phyloP scores from a whole-genome alignment of 2,329 filamentous ascomycete species.

The Sarocladium oryzae region DNA sequence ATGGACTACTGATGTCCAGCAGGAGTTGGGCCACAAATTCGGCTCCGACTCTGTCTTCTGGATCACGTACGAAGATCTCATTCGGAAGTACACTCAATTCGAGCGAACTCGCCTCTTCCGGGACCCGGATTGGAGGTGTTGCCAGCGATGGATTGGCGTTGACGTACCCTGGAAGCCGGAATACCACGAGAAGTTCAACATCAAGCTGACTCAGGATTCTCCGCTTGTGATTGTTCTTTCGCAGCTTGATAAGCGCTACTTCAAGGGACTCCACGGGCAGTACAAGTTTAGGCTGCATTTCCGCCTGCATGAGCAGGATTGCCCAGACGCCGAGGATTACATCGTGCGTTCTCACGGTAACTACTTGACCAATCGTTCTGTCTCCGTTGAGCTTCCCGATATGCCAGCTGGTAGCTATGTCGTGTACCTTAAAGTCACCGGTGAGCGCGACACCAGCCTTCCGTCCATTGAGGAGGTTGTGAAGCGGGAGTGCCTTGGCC shows the following conservation, averaged over 20 bases:
- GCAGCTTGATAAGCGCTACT: constrained; percentile 57
- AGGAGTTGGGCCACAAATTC: constrained; percentile 52
- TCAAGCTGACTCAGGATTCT: constrained; percentile 48
- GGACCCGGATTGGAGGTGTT: constrained; percentile 49
- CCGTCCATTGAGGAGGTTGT: constrained; percentile 51
- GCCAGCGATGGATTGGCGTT: constrained; percentile 54
- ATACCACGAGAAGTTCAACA: constrained; percentile 56
- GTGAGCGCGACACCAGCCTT: constrained; percentile 34
- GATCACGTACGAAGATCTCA: constrained; percentile 56
- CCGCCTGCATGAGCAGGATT: constrained; percentile 42
- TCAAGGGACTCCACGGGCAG: constrained; percentile 53
- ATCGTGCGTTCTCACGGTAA: constrained; percentile 53
- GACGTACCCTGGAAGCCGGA: constrained; percentile 56
- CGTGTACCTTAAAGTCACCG: constrained; percentile 50
- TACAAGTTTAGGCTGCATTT: constrained; percentile 46
- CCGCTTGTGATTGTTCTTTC: constrained; percentile 54
- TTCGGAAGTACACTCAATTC: constrained; percentile 55
- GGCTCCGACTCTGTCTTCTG: constrained; percentile 58
- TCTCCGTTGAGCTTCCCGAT: constrained; percentile 49
- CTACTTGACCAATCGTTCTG: constrained; percentile 51
- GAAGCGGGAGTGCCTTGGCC: constrained; percentile 39
- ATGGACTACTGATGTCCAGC: constrained; percentile 51
- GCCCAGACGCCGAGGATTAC: constrained; percentile 48
- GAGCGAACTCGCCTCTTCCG: constrained; percentile 57
- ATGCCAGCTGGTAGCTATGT: constrained; percentile 51